phyloP scores from a whole-genome alignment of 2,329 filamentous ascomycete genomes.

The Phaeophleospora eucalypticola region DNA sequence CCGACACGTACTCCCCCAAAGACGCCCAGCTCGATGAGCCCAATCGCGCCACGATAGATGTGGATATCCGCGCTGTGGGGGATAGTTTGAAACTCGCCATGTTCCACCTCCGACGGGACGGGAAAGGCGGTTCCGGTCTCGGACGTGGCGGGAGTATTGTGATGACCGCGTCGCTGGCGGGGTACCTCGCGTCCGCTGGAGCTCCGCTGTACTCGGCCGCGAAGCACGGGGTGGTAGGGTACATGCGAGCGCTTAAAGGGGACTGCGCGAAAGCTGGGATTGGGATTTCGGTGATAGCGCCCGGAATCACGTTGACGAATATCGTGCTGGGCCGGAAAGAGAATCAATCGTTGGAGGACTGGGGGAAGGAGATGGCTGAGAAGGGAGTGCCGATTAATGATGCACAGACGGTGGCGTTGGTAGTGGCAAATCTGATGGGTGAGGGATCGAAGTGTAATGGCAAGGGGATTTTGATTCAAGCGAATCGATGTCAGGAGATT shows the following conservation, averaged over 20 bases:
- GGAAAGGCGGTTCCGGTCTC: constrained; percentile 23
- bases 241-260: constrained; percentile 48
- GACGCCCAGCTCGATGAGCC: constrained; percentile 43
- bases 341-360: constrained; percentile 36
- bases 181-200: constrained; percentile 47
- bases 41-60: constrained; percentile 42
- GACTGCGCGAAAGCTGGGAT: constrained; percentile 46
- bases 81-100: constrained; percentile 48
- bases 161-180: constrained; percentile 47
- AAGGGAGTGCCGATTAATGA: constrained; percentile 47
- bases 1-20: constrained; percentile 38
- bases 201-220: constrained; percentile 48
- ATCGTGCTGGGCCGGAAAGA: constrained; percentile 37
- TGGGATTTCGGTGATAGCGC: constrained; percentile 46
- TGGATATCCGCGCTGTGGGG: constrained; percentile 46
- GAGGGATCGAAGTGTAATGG: constrained; percentile 44
- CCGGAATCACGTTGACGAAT: constrained; percentile 47
- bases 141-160: constrained; percentile 43
- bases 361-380: constrained; percentile 42
- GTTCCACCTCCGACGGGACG: constrained; percentile 41
- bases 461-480: constrained; percentile 45
- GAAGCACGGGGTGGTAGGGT: constrained; percentile 50
- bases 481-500: constrained; percentile 36
- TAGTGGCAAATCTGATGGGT: constrained; percentile 45
- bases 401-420: constrained; percentile 41